These are phyloP conservation scores for Brassica hybrid DNA, from an alignment of 441 rosid species.

Conservation along the genomic window DNA sequence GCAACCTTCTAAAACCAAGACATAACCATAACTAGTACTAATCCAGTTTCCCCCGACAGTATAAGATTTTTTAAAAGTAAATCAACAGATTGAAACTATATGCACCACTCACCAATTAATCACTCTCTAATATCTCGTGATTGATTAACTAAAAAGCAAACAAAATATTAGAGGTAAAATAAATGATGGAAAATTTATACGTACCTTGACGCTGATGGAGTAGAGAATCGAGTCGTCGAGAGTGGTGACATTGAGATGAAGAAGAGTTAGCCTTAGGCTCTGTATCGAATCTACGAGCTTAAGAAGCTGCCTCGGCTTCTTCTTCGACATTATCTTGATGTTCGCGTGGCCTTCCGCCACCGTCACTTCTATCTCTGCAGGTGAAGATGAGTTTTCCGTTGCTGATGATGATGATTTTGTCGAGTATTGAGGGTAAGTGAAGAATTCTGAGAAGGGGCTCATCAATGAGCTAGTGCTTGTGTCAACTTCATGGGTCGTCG, in stretches of 20 bases:
- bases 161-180: neutral
- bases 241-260: conserved; percentile 64
- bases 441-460: conserved; percentile 56
- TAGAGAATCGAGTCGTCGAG: conserved; percentile 50
- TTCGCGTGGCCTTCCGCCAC: conserved; percentile 68
- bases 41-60: conserved; percentile 13
- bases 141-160: neutral
- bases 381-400: conserved; percentile 29
- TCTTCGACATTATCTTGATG: conserved; percentile 57
- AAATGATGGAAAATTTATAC: conserved; percentile 6
- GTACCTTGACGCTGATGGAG: conserved; percentile 63
- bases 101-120: conserved; percentile 20
- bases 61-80: conserved; percentile 17
- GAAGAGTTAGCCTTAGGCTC: conserved; percentile 53
- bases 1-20: conserved; percentile 13
- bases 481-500: conserved; percentile 24
- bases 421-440: conserved; percentile 65
- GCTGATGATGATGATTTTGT: conserved; percentile 36
- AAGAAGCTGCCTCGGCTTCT: conserved; percentile 63
- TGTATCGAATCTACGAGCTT: conserved; percentile 55
- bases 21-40: conserved; percentile 27
- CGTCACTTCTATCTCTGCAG: conserved; percentile 67
- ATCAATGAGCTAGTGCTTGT: conserved; percentile 32
- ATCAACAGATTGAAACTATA: conserved; percentile 23
- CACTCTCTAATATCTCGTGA: conserved; percentile 9